Evolutionary conservation across 2,329 filamentous ascomycete genomes (phyloP), one percentile per base, ranked within the genome.

Genomic region (Ophiostoma perfectum): DNA sequence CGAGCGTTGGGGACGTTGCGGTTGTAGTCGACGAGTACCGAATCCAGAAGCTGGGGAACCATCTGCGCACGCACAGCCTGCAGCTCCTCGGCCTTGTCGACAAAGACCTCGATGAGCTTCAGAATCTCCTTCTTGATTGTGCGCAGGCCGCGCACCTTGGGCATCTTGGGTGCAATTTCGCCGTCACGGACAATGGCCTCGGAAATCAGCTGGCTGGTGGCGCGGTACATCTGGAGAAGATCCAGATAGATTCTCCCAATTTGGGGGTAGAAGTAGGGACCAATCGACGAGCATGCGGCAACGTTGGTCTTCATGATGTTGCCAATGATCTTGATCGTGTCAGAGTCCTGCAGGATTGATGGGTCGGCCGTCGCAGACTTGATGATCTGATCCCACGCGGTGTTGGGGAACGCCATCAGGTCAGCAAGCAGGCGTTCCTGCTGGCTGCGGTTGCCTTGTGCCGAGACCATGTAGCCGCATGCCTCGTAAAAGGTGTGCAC

Each of bases 301-400:
- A 99, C 95, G 75, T 99, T 99, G 0, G 95, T 99, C 86, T 99
- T 99, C 95, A 99, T 99, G 77, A 99, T 97, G 80, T 99, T 99
- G 73, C 95, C 95, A 71, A 99, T 93, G 73, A 99, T 89, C 82
- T 99, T 99, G 81, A 99, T 98, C 0, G 93, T 96, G 74, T 99
- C 93, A 11, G 89, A 83, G 75, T 98, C 93, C 78, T 98, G 92
- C 12, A 99, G 84, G 73, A 95, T 93, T 36, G 88, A 85, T 0
- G 95, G 92, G 76, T 97, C 89, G 70, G 90, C 84, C 67, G 92
- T 95, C 38, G 95, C 95, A 76, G 90, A 87, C 73, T 88, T 87
- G 76, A 99, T 99, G 75, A 99, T 97, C 75, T 90, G 87, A 76
- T 97, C 93, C 95, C 95, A 99, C 27, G 95, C 96, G 49, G 88